A percentile compares a stretch with the other conserved stretches of the same genome.
Conservation (phyloP, 2,329 filamentous ascomycete genomes). For the Trichoderma brevicompactum region DNA sequence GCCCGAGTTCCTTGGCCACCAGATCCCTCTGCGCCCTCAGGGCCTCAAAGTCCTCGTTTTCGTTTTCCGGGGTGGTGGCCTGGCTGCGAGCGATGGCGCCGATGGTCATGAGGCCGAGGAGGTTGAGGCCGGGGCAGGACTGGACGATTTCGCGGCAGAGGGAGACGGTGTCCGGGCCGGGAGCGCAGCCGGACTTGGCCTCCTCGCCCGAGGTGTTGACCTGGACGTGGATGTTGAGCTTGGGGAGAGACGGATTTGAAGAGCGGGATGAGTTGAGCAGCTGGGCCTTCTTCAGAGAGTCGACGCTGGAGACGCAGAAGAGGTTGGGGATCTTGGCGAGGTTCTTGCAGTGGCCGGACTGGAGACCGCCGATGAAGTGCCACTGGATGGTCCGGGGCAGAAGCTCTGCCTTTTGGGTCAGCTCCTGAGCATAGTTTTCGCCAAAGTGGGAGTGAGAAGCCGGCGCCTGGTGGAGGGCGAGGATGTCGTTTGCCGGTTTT, state of each 20-base stretch:
- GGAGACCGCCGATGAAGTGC: constrained; percentile 96
- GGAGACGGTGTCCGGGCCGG: constrained; percentile 61
- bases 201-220: constrained; percentile 93
- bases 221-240: constrained; percentile 81
- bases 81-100: constrained; percentile 87
- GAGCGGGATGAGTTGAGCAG: constrained; percentile 77
- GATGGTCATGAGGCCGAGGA: constrained; percentile 95
- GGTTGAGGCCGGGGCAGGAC: constrained; percentile 71
- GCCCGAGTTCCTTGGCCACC: constrained; percentile 58
- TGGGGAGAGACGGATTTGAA: constrained; percentile 45
- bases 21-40: constrained; percentile 72
- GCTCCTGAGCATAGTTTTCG: constrained; percentile 94
- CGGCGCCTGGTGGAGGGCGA: constrained; percentile 72
- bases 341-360: constrained; percentile 87
- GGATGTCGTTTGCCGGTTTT: constrained; percentile 89
- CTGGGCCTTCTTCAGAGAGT: constrained; percentile 83
- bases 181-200: constrained; percentile 80
- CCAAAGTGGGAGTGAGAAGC: constrained; percentile 78
- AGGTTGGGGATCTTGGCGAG: constrained; percentile 87
- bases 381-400: constrained; percentile 79
- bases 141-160: constrained; percentile 73
- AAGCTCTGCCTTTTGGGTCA: constrained; percentile 80
- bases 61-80: constrained; percentile 71
- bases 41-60: constrained; percentile 86
- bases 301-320: constrained; percentile 89